Evolutionary conservation across 2,329 filamentous ascomycete species (phyloP), one percentile per base, ranked within the genome.

Genomic region (Lachnum nothofagi): DNA sequence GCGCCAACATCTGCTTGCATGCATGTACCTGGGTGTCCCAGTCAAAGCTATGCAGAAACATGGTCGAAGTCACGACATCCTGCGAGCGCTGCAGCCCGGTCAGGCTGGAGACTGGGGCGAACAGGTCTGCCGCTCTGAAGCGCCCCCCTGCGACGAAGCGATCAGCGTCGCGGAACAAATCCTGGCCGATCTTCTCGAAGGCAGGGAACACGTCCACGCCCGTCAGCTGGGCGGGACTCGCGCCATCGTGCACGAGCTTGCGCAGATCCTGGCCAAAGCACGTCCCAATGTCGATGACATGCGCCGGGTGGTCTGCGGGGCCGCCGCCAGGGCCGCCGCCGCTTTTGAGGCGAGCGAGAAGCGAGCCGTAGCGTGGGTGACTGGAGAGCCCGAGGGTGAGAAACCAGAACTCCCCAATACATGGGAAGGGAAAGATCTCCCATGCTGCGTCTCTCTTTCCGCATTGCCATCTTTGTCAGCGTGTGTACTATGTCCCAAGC

Each of bases 401-500:
- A n/a, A 44, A 44, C 42, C 42, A 44, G 29, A 44, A 44, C 12
- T 44, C 42, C 6, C 44, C 44, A 14, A 46, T 46, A 20, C 44
- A 46, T 4, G 34, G 34, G 16, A 19, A 46, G 16, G 44, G 44
- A 23, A 46, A 46, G 8, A 46, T 23, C 3, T 16, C 19, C 44
- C 44, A 46, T 10, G 44, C 44, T 31, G 16, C 9, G 5, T 46
- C 37, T 23, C 22, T 25, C 42, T 35, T n/a, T 17, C 22, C 10
- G 6, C 8, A 24, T 34, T 34, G 7, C 16, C 31, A 34, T 7
- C 31, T 7, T n/a, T 7, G 31, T 34, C 14, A 7, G 31, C 31
- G 31, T 7, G 31, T n/a, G n/a, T n/a, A n/a, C n/a, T n/a, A n/a
- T n/a, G n/a, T n/a, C n/a, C n/a, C n/a, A n/a, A n/a, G n/a, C n/a